Evolutionary conservation across 108 stramenopile genomes (phyloP), one percentile per base, ranked within the genome.

Genomic region (Skeletonema tropicum): DNA sequence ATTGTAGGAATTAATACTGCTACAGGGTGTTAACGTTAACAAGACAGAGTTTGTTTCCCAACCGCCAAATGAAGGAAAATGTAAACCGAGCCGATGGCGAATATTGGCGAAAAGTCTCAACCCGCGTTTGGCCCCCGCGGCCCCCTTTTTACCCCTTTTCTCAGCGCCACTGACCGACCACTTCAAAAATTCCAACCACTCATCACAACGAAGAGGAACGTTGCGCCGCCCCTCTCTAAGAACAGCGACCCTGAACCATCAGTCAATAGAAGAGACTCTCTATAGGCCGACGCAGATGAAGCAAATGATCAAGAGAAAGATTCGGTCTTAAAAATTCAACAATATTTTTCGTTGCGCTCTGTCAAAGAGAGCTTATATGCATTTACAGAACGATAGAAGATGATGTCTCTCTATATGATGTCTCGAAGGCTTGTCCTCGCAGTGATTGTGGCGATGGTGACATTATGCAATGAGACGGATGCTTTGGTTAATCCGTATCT

Each of bases 391-490:
- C 52, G 25, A 23, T 55, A 55, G 9, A 55, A 55, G 19, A 55
- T 55, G 52, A 55, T 55, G 52, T n/a, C 52, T 55, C 52, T n/a
- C n/a, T n/a, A n/a, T n/a, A 55, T 55, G 52, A 55, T 55, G 52
- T n/a, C 52, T 55, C 52, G 52, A 9, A 25, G 52, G 52, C 52
- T 23, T 55, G 19, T 23, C 7, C 25, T 55, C 23, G 0, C 52
- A 55, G 7, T 55, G 52, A 23, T 55, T 75, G 14, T 42, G 15
- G 39, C 21, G 25, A 21, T 64, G 7, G 64, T 21, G 64, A 6
- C 39, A 17, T 25, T 38, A 0, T 14, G 10, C 39, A 64, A 38
- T 64, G 38, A 38, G 39, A 45, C 38, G 5, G 3, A 19, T 45
- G 64, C 64, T 15, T 41, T 64, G 36, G 38, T 64, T 11, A 26